These are phyloP conservation scores for Smallanthus sonchifolius DNA, from an alignment of 129 eudicot species.

Conservation along the genomic window DNA sequence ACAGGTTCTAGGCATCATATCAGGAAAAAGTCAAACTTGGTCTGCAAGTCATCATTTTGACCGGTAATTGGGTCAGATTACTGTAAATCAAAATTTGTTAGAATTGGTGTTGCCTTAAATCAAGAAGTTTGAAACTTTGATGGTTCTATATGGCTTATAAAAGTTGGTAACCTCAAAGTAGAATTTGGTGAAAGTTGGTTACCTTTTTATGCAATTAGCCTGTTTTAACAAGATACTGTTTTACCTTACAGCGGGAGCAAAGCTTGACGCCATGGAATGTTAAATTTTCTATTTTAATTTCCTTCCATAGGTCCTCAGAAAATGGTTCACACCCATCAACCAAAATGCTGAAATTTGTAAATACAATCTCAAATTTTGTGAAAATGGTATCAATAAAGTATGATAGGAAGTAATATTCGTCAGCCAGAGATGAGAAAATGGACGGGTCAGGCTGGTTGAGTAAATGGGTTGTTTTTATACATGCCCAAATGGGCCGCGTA, in stretches of 20 bases:
- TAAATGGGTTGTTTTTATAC: neutral
- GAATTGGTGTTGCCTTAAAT: neutral
- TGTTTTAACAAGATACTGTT: neutral
- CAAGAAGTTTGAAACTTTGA: neutral
- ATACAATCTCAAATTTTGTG: conserved; percentile 3
- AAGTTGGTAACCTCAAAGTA: neutral
- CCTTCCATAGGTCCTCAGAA: conserved; percentile 82
- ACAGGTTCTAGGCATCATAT: neutral
- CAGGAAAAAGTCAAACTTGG: neutral
- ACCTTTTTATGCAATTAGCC: neutral
- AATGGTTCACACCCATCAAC: conserved; percentile 85
- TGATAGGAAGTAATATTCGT: no score
- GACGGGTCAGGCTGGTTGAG: neutral
- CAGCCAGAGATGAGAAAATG: no score
- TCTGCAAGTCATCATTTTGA: neutral
- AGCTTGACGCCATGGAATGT: conserved; percentile 61
- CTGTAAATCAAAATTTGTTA: neutral
- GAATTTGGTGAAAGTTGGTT: neutral
- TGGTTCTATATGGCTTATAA: neutral
- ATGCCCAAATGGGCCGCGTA: neutral
- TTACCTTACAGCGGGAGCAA: conserved; percentile 87
- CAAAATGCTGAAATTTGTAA: conserved; percentile 46
- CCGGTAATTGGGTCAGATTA: neutral
- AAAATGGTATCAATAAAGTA: neutral
- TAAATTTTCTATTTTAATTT: conserved; percentile 44